Conservation (phyloP, 768 basidiomycete genomes). For the Lentinula guzmanii region DNA sequence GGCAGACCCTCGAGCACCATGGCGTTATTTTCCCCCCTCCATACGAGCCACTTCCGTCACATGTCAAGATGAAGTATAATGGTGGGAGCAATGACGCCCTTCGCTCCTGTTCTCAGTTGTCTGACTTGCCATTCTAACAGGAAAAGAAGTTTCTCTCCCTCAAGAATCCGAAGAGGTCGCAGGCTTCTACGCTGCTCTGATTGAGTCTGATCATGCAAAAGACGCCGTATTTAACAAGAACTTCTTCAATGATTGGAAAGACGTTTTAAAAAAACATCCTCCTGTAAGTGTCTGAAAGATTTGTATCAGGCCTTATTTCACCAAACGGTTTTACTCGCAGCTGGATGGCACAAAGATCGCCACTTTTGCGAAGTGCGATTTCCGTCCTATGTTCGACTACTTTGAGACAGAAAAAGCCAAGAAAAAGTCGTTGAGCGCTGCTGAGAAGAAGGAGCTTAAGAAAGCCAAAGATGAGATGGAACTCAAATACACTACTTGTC, state of each 20-base stretch:
- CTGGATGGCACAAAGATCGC: slow-evolving; percentile 70
- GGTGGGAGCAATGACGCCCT: slow-evolving; percentile 40
- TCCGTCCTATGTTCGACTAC: slow-evolving; percentile 89
- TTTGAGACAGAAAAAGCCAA: slow-evolving; percentile 89
- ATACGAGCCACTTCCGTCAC: slow-evolving; percentile 76
- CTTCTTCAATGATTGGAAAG: slow-evolving; percentile 90
- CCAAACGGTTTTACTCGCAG: slow-evolving; percentile 25
- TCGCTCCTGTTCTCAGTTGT: not conserved
- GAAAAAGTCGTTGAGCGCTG: slow-evolving; percentile 79
- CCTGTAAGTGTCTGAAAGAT: slow-evolving; percentile 54
- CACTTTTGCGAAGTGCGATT: slow-evolving; percentile 80
- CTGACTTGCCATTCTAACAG: slow-evolving; percentile 30
- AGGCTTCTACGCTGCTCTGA: slow-evolving; percentile 88
- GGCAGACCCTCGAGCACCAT: slow-evolving; percentile 92
- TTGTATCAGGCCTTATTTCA: not conserved
- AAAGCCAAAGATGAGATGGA: slow-evolving; percentile 80
- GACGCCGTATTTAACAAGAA: slow-evolving; percentile 89
- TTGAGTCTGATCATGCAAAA: slow-evolving; percentile 89
- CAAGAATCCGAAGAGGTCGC: slow-evolving; percentile 94
- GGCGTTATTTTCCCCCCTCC: slow-evolving; percentile 96
- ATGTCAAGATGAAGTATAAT: slow-evolving; percentile 93
- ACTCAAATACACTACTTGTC: slow-evolving; percentile 76
- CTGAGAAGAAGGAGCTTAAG: slow-evolving; percentile 91
- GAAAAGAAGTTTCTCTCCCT: slow-evolving; percentile 72
- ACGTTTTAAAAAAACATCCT: slow-evolving; percentile 71